These are phyloP conservation scores for Verticillium nubilum DNA, from an alignment of 2,329 filamentous ascomycete species.

Conservation along the genomic window DNA sequence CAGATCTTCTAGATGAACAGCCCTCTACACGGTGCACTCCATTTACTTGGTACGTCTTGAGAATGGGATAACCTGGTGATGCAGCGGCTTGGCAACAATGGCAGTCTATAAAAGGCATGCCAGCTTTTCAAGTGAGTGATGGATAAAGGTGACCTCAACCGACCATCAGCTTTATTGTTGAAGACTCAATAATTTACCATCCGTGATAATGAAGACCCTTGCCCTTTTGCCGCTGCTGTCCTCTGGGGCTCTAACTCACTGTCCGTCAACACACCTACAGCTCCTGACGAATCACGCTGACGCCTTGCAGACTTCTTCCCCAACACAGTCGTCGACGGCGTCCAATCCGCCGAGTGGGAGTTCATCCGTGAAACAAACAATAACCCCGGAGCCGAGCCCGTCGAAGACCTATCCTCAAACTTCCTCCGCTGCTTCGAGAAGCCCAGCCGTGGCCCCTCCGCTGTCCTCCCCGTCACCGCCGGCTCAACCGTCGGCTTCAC, in stretches of 20 bases:
- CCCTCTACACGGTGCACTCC: background rate
- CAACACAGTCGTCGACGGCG: slow-evolving; percentile 6
- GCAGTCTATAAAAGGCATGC: background rate
- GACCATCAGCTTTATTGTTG: background rate
- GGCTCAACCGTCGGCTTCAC: slow-evolving; percentile 20
- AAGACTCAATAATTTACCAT: background rate
- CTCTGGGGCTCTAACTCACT: background rate
- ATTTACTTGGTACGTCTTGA: background rate
- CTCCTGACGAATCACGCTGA: background rate
- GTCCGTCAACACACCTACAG: background rate
- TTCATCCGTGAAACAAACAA: slow-evolving; percentile 25
- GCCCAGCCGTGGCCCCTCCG: slow-evolving; percentile 13
- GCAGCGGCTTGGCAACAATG: background rate
- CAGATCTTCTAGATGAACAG: background rate
- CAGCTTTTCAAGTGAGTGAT: too few relatives aligned
- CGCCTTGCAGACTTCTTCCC: slow-evolving; percentile 8
- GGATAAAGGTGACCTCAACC: too few relatives aligned
- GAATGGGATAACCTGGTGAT: background rate
- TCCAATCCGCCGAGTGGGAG: slow-evolving; percentile 19
- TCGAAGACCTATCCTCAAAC: slow-evolving; percentile 21
- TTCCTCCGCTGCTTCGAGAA: slow-evolving; percentile 25
- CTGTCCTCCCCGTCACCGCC: slow-evolving; percentile 8
- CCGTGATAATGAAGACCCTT: background rate
- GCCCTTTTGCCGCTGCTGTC: background rate
- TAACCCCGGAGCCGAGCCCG: slow-evolving; percentile 20